Evolutionary conservation across 139 green algal species (phyloP), one percentile per base, ranked within the genome.

Genomic region (Yamagishiella unicocca): DNA sequence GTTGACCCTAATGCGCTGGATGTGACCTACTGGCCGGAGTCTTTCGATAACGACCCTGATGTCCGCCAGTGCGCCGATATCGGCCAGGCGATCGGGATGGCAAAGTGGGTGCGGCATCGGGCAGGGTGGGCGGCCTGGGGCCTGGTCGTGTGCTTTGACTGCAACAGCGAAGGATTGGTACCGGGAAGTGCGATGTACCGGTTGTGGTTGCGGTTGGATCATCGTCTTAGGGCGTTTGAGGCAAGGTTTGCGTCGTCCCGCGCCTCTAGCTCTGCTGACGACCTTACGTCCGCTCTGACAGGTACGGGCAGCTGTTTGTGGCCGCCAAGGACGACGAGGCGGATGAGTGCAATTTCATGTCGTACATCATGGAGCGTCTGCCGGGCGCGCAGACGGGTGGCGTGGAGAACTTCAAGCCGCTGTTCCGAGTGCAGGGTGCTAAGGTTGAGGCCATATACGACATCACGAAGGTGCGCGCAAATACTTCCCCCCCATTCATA

Each of bases 321-420:
- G 68, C 31, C 21, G 78, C 46, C 17, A 62, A 62, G 37, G 74
- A 88, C 55, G 70, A 88, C 38, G 53, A 82, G 82, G 82, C 10
- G 35, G 45, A 29, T 4, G 82, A 87, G 67, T 71, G 42, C 29
- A 9, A 75, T 61, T 85, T 85, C 29, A 1, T 38, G 12, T 66
- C 40, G 27, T 85, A 85, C 79, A 75, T 85, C 4, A 46, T 85
- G 79, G 79, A 85, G 79, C 58, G 79, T 1, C 61, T 85, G 79
- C 79, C 79, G 40, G 79, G 79, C 29, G 79, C 79, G 42, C 61
- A 75, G 79, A 27, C 79, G 10, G 79, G 79, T 31, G 79, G 79
- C 79, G 31, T 64, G 42, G 79, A 85, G 79, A 75, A 75, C 61
- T 45, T 50, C 79, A 85, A 85, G 79, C 61, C 79, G 61, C 79